These are phyloP conservation scores for Solanum pennellii DNA, from an alignment of 257 asterid species.

Conservation along the genomic window DNA sequence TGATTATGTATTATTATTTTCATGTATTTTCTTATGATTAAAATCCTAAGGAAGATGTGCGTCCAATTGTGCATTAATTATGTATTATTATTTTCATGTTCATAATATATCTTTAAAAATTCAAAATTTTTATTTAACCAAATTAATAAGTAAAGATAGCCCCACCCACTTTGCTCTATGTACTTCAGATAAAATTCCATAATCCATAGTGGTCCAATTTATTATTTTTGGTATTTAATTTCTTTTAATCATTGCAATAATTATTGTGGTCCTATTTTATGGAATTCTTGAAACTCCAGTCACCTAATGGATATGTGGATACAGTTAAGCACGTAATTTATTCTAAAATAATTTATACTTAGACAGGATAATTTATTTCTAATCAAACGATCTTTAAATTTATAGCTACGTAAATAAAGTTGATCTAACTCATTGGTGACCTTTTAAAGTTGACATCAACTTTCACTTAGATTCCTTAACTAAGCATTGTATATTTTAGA, in stretches of 20 bases:
- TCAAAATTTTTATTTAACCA: background rate
- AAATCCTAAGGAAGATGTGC: too few relatives aligned
- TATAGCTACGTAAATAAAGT: background rate
- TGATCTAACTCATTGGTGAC: accelerated
- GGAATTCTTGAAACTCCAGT: background rate
- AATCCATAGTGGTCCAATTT: background rate
- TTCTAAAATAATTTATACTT: too few relatives aligned
- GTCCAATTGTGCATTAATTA: too few relatives aligned
- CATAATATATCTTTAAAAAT: background rate
- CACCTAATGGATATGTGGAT: background rate
- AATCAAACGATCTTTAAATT: accelerated
- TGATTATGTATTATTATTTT: too few relatives aligned
- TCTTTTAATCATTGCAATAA: background rate
- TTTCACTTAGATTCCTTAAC: too few relatives aligned
- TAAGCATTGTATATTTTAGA: too few relatives aligned
- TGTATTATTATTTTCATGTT: background rate
- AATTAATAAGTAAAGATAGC: background rate
- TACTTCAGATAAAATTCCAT: background rate
- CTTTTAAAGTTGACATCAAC: too few relatives aligned
- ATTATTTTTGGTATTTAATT: background rate
- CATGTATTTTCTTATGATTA: too few relatives aligned
- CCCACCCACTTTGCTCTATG: background rate
- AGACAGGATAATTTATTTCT: too few relatives aligned
- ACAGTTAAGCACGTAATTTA: background rate
- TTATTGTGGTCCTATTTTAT: background rate